Evolutionary conservation across 2,329 filamentous ascomycete genomes (phyloP).

Genomic region (Rhexocercosporidium sp.): DNA sequence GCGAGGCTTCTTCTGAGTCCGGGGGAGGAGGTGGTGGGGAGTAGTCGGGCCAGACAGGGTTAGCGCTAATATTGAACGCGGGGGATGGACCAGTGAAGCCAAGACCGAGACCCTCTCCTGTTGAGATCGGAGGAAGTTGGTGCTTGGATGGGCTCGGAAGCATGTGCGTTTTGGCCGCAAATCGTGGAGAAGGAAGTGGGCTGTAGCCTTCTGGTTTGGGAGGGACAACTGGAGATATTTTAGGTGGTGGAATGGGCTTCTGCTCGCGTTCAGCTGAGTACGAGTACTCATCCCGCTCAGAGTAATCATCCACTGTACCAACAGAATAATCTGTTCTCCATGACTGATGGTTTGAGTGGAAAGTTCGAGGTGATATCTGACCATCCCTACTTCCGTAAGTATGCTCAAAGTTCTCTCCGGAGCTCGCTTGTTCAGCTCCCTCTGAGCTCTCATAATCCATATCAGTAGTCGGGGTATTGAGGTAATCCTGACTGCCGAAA

Average conservation of each 20-base stretch:
- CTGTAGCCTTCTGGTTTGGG: slow-evolving; percentile 37
- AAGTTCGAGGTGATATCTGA: slow-evolving; percentile 25
- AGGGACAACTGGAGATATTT: slow-evolving; percentile 32
- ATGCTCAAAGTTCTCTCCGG: slow-evolving; percentile 27
- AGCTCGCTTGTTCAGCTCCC: slow-evolving; percentile 25
- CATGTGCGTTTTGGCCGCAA: slow-evolving; percentile 17
- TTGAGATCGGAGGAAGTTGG: slow-evolving; percentile 33
- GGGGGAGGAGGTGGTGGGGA: slow-evolving; percentile 32
- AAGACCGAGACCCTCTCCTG: slow-evolving; percentile 35
- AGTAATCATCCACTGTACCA: slow-evolving; percentile 34
- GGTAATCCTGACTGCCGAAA: slow-evolving; percentile 28
- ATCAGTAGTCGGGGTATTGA: slow-evolving; percentile 39
- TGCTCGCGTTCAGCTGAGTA: slow-evolving; percentile 39
- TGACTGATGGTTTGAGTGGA: slow-evolving; percentile 36
- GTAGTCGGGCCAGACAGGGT: slow-evolving; percentile 34
- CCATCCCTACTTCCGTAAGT: slow-evolving; percentile 30
- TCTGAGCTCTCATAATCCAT: slow-evolving; percentile 42
- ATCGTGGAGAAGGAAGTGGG: slow-evolving; percentile 34
- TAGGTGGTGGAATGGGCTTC: slow-evolving; percentile 47
- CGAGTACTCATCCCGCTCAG: slow-evolving; percentile 25
- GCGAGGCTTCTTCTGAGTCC: slow-evolving; percentile 19
- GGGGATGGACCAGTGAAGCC: slow-evolving; percentile 30
- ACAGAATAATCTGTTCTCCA: slow-evolving; percentile 41
- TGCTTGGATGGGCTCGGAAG: slow-evolving; percentile 23
- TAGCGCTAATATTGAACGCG: slow-evolving; percentile 25